Conservation (phyloP, 73 alveolate species). For the Paramecium sonneborni region DNA sequence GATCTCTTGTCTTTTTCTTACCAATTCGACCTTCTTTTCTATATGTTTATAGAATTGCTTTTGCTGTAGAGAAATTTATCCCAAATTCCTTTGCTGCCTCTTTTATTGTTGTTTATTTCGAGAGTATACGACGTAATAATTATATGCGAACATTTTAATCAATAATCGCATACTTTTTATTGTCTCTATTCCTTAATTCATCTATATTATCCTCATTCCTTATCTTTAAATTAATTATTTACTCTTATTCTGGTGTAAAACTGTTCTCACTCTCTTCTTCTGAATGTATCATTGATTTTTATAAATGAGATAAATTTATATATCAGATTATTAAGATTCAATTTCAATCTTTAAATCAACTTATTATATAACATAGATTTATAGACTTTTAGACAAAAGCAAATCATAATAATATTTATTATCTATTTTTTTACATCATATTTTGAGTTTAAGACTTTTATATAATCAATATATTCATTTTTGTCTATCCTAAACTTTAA, state of each 20-base stretch:
- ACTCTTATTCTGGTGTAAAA: neutral
- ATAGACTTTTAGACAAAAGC: neutral
- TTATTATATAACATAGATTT: neutral
- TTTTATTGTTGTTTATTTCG: conserved; percentile 55
- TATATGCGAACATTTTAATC: neutral
- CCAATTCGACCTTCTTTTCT: conserved; percentile 66
- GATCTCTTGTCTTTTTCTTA: conserved; percentile 59
- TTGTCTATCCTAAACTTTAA: neutral
- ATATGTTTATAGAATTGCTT: conserved; percentile 62
- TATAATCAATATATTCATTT: neutral
- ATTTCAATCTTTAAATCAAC: neutral
- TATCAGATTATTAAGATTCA: neutral
- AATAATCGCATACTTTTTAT: conserved; percentile 18
- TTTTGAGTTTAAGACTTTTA: no score
- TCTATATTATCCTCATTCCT: neutral
- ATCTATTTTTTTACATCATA: neutral
- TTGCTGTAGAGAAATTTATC: conserved; percentile 63
- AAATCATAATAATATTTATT: neutral
- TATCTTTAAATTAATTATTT: neutral
- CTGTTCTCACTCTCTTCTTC: neutral
- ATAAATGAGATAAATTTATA: neutral
- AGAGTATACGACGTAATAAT: neutral
- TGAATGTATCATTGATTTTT: conserved; percentile 8
- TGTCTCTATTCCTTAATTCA: neutral
- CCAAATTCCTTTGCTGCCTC: conserved; percentile 69